phyloP scores from a whole-genome alignment of 768 basidiomycete genomes.

The Albatrellus ellisii region DNA sequence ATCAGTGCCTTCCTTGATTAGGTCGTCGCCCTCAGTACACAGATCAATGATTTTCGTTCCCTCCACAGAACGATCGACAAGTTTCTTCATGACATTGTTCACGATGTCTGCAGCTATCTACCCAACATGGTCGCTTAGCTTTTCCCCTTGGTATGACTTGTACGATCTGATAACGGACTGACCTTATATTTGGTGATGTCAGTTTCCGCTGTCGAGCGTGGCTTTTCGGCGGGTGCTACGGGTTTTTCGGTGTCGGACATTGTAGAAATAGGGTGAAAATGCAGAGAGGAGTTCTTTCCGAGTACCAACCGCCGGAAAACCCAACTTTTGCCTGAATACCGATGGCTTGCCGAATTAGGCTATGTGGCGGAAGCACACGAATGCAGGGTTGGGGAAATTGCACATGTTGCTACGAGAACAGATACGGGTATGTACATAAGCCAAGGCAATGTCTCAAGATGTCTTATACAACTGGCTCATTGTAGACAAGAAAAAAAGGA shows the following conservation, averaged over 20 bases:
- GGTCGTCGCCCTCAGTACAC: constrained; percentile 86
- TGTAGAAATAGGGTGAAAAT: constrained; percentile 2
- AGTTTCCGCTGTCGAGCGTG: constrained; percentile 44
- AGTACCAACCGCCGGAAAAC: no score
- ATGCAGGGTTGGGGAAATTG: no score
- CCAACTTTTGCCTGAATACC: no score
- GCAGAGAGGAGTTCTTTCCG: no score
- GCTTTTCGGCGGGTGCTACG: constrained; percentile 25
- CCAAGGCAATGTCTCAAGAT: no score
- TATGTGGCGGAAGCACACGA: neutral
- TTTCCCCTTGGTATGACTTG: neutral
- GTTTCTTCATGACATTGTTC: constrained; percentile 70
- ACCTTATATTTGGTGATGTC: constrained; percentile 89
- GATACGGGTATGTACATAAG: no score
- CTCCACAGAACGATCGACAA: constrained; percentile 62
- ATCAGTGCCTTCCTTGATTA: constrained; percentile 76
- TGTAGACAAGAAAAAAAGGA: no score
- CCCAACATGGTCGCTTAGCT: neutral
- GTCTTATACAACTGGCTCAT: no score
- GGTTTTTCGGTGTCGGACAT: constrained; percentile 54
- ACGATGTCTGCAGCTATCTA: constrained; percentile 90
- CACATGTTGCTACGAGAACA: no score
- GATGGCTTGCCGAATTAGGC: neutral
- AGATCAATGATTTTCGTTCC: constrained; percentile 86
- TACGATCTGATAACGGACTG: constrained; percentile 5